A percentile compares a stretch with the other conserved stretches of the same genome.
Evolutionary conservation across 306 rosid species (phyloP).

Genomic region (Arachis hypogaea): DNA sequence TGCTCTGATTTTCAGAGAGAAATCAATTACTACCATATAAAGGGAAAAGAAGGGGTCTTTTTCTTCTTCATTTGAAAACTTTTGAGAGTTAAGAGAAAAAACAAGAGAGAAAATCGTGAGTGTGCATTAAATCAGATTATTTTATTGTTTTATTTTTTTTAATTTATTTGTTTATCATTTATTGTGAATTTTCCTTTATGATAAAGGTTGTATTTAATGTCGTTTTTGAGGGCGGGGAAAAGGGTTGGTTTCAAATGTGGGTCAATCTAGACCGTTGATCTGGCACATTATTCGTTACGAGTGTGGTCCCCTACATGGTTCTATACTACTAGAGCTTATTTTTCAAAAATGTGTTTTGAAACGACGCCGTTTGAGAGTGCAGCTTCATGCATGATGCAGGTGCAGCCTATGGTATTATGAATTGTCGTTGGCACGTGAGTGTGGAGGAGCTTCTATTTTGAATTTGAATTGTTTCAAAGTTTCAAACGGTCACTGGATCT

Average conservation of each 20-base stretch:
- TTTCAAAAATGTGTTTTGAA: conserved; percentile 16
- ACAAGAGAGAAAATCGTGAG: conserved; percentile 16
- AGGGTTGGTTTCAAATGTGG: conserved; percentile 56
- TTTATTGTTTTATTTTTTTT: too few species aligned
- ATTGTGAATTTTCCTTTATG: background rate
- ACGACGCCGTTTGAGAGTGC: background rate
- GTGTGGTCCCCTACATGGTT: conserved; percentile 56
- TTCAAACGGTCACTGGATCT: conserved; percentile 74
- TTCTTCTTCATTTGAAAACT: conserved; percentile 10
- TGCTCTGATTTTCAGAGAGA: conserved; percentile 34
- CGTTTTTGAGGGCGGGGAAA: conserved; percentile 68
- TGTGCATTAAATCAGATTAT: conserved; percentile 41
- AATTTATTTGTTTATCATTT: conserved; percentile 23
- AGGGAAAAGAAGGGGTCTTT: background rate
- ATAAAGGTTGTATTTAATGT: conserved; percentile 18
- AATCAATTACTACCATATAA: background rate
- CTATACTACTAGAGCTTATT: background rate
- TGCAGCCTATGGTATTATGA: too few species aligned
- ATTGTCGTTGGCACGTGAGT: conserved; percentile 22
- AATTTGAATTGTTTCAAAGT: conserved; percentile 78
- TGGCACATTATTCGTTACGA: conserved; percentile 49
- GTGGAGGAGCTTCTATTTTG: conserved; percentile 24
- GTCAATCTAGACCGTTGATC: conserved; percentile 61
- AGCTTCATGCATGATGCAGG: too few species aligned
- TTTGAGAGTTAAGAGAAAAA: conserved; percentile 22